Evolutionary conservation across 2,329 filamentous ascomycete species (phyloP).

Genomic region (Sporothrix sp.): DNA sequence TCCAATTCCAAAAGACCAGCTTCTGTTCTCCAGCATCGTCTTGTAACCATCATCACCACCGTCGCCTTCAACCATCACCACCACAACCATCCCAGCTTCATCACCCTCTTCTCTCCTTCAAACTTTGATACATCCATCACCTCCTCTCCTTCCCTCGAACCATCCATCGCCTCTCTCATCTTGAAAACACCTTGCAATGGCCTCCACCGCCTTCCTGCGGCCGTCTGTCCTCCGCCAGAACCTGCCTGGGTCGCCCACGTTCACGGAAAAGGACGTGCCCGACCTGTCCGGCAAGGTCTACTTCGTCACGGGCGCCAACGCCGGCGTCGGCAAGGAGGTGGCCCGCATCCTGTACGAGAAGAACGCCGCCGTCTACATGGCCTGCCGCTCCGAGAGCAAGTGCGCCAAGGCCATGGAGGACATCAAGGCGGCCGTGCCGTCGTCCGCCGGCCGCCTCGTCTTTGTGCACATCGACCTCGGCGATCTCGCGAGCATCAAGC

Average conservation of each 20-base stretch:
- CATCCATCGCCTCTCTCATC: not conserved
- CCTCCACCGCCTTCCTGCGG: not conserved
- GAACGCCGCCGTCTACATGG: slow-evolving; percentile 42
- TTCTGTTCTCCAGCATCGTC: not conserved
- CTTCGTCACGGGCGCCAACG: slow-evolving; percentile 33
- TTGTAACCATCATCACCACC: not conserved
- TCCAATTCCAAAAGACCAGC: too few species aligned
- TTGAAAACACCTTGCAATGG: slow-evolving; percentile 5
- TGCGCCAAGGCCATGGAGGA: slow-evolving; percentile 31
- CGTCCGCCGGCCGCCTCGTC: slow-evolving; percentile 22
- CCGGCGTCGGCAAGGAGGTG: slow-evolving; percentile 38
- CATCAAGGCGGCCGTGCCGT: slow-evolving; percentile 24
- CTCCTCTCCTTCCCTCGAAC: not conserved
- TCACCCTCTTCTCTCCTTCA: not conserved
- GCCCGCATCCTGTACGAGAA: slow-evolving; percentile 39
- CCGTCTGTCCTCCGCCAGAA: slow-evolving; percentile 16
- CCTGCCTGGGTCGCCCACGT: slow-evolving; percentile 23
- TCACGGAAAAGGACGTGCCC: slow-evolving; percentile 25
- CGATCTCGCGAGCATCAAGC: slow-evolving; percentile 22
- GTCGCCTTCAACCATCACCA: not conserved
- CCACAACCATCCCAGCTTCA: not conserved
- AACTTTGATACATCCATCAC: too few species aligned
- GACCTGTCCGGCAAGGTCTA: slow-evolving; percentile 28
- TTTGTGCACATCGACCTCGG: slow-evolving; percentile 27
- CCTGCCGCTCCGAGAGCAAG: slow-evolving; percentile 34